Conservation (phyloP, 179 eudicot genomes). For the Camellia oleifera region DNA sequence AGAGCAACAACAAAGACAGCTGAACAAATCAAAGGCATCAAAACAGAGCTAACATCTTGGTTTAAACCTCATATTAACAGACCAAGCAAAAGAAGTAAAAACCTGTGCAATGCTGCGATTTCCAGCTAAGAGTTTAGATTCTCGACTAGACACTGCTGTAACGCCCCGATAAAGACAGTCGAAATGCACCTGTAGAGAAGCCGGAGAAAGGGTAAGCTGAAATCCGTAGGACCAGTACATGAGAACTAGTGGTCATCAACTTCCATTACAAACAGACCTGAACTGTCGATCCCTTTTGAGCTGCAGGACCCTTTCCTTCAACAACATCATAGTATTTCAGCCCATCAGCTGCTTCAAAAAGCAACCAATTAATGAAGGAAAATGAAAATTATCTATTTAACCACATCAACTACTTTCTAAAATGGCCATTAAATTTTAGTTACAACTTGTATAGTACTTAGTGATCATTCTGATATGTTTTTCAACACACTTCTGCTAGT, state of each 20-base stretch:
- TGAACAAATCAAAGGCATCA: not conserved
- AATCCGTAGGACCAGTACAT: not conserved
- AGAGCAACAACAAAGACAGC: conserved; percentile 2
- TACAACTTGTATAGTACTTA: not conserved
- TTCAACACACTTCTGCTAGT: not conserved
- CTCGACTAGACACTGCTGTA: conserved; percentile 91
- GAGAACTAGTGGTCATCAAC: not conserved
- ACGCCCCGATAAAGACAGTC: conserved; percentile 82
- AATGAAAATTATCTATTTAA: not conserved
- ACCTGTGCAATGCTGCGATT: conserved; percentile 96
- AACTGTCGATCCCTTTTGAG: conserved; percentile 82
- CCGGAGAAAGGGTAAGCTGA: conserved; percentile 11
- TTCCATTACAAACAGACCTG: conserved; percentile 49
- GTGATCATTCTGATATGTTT: not conserved
- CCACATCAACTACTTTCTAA: not conserved
- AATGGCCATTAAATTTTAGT: not conserved
- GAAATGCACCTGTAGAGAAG: conserved; percentile 73
- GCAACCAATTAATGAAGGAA: conserved; percentile 1
- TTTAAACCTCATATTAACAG: not conserved
- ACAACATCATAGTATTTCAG: conserved; percentile 77
- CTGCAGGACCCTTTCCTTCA: conserved; percentile 82
- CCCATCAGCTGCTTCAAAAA: conserved; percentile 72
- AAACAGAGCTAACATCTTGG: not conserved
- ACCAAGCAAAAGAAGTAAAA: conserved; percentile 18
- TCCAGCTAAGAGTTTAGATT: conserved; percentile 92